These are phyloP conservation scores for Penicillium rolfsii DNA, from an alignment of 2,329 filamentous ascomycete genomes.

Conservation along the genomic window DNA sequence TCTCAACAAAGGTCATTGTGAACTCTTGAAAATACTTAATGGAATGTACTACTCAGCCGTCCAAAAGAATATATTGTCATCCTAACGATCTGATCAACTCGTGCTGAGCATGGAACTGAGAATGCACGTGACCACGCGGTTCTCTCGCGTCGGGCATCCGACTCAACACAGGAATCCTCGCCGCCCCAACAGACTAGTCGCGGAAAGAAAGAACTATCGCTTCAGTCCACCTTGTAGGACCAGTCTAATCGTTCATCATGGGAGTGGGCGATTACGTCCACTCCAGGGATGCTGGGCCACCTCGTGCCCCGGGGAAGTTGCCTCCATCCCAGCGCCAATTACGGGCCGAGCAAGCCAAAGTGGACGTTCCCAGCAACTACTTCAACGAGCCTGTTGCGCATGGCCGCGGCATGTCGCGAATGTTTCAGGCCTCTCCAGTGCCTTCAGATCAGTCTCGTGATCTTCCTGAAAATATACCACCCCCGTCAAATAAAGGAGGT, in stretches of 20 bases:
- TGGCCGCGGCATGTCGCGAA: slow-evolving; percentile 19
- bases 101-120: background rate
- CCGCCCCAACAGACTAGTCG: slow-evolving; percentile 11
- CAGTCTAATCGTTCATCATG: slow-evolving; percentile 33
- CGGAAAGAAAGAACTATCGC: slow-evolving; percentile 8
- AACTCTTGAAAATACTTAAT: background rate
- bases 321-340: slow-evolving; percentile 35
- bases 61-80: background rate
- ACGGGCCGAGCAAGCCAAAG: slow-evolving; percentile 41
- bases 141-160: slow-evolving; percentile 29
- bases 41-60: background rate
- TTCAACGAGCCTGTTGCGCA: slow-evolving; percentile 29
- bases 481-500: slow-evolving; percentile 19
- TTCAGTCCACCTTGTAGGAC: background rate
- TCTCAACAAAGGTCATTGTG: background rate
- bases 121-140: slow-evolving; percentile 38
- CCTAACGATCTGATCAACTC: background rate
- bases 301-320: slow-evolving; percentile 30
- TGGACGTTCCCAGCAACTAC: slow-evolving; percentile 38
- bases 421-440: slow-evolving; percentile 23
- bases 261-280: slow-evolving; percentile 49
- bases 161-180: slow-evolving; percentile 8
- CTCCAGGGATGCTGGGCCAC: slow-evolving; percentile 41
- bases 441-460: slow-evolving; percentile 22
- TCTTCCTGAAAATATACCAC: slow-evolving; percentile 12